Base-by-base conservation (phyloP, 148 eudicot species). In the Chenopodium album region DNA sequence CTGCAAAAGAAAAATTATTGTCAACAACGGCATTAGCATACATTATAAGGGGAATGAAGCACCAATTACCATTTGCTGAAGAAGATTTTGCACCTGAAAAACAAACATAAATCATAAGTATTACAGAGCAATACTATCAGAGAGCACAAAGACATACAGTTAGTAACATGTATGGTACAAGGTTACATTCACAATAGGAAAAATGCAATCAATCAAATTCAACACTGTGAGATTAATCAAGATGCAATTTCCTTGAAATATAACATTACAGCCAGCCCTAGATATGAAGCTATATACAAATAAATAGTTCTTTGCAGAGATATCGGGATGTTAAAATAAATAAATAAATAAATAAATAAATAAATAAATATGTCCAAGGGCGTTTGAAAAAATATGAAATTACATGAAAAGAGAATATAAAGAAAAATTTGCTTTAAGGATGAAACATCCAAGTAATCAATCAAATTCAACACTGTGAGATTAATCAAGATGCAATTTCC, bases 31-130 rank as follows among this genome's bases (percentile, higher is more conserved):
- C 32, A 75, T 59, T 59, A 20, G 23, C 56, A 85, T 46, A 75
- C 22, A 44, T 75, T 28, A 46, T 31, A 2, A 52, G 20, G 82
- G 78, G 76, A 14, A 14, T 8, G 56, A 60, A 54, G 47, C 22
- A 69, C 9, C 16, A 50, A 85, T 82, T 71, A 88, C 92, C 92
- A 90, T 90, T 50, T 90, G 89, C 60, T 90, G 87, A 76, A 90
- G 90, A 85, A 90, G 92, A 63, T 84, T 90, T 85, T 90, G 92
- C 41, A 90, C 92, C 92, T 90, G 85, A 31, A 78, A 75, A 10
- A 44, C 62, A 81, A 71, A 52, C 2, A 31, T 26, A 64, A 16
- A 71, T 71, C 48, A 34, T 69, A 16, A 78, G 73, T 75, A 73
- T 9, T 1, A 50, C 54, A 13, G 13, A 77, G n/a, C 20, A 71